These are phyloP conservation scores for Sistotremastrum niveocremeum DNA, from an alignment of 768 basidiomycete genomes.

Conservation along the genomic window DNA sequence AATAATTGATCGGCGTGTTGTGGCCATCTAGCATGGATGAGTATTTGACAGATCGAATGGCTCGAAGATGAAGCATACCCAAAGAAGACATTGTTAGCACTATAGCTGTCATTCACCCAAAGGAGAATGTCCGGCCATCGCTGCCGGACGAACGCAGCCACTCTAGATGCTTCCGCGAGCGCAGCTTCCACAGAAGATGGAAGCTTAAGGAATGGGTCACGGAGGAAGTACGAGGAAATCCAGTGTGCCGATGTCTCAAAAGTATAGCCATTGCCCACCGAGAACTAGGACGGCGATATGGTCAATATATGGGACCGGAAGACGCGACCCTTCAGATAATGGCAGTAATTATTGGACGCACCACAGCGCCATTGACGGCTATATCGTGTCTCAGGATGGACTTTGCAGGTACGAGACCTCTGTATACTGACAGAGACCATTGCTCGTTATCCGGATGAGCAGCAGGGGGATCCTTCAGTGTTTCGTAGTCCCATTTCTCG, in stretches of 20 bases:
- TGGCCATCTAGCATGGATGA: constrained; percentile 34
- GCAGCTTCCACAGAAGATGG: constrained; percentile 34
- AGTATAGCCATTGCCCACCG: constrained; percentile 39
- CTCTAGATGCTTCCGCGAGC: constrained; percentile 24
- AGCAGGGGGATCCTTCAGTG: constrained; percentile 27
- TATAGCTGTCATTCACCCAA: constrained; percentile 42
- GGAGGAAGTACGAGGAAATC: constrained; percentile 50
- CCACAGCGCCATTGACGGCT: constrained; percentile 49
- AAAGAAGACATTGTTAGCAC: constrained; percentile 34
- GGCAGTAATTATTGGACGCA: constrained; percentile 16
- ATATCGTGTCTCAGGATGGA: constrained; percentile 44
- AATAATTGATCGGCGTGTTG: constrained; percentile 43
- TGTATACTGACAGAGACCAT: constrained; percentile 38
- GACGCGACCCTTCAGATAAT: neutral
- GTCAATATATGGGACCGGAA: neutral
- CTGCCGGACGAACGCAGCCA: constrained; percentile 38
- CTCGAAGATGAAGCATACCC: constrained; percentile 25
- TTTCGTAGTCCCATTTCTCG: constrained; percentile 19
- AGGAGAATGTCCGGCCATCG: constrained; percentile 39
- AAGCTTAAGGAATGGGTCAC: constrained; percentile 35
- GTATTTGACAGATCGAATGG: neutral
- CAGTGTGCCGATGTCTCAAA: constrained; percentile 46
- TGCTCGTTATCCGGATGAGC: constrained; percentile 19
- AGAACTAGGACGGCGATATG: constrained; percentile 25
- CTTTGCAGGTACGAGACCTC: constrained; percentile 48